Conservation (phyloP, 495 filamentous ascomycete species). For the Cenococcum geophilum region DNA sequence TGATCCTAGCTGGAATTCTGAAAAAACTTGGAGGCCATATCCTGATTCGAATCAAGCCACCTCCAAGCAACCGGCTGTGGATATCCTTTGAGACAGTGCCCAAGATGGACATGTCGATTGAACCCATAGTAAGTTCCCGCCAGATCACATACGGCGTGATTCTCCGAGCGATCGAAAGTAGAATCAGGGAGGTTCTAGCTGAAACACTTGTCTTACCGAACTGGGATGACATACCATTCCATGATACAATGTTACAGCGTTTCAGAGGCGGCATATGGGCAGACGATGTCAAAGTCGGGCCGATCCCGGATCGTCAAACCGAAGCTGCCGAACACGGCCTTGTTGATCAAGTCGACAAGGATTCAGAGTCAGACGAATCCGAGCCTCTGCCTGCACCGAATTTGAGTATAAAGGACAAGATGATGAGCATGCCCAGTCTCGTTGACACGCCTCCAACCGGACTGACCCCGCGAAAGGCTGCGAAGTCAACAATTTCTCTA, state of each 20-base stretch:
- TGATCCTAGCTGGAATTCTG: slow-evolving; percentile 79
- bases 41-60: slow-evolving; percentile 82
- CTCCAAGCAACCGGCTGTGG: slow-evolving; percentile 92
- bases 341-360: slow-evolving; percentile 52
- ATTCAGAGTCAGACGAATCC: slow-evolving; percentile 34
- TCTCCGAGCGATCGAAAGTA: slow-evolving; percentile 83
- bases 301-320: neutral
- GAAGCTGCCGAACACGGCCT: slow-evolving; percentile 42
- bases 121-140: slow-evolving; percentile 89
- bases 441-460: slow-evolving; percentile 3
- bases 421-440: slow-evolving; percentile 8
- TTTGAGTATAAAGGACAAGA: slow-evolving; percentile 2
- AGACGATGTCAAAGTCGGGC: slow-evolving; percentile 39
- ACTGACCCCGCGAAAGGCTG: neutral
- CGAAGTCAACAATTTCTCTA: neutral
- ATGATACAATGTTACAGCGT: slow-evolving; percentile 63
- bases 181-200: slow-evolving; percentile 85
- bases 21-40: slow-evolving; percentile 81
- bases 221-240: slow-evolving; percentile 93
- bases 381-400: slow-evolving; percentile 1
- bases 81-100: slow-evolving; percentile 88
- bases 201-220: slow-evolving; percentile 91
- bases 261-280: slow-evolving; percentile 90
- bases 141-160: slow-evolving; percentile 93
- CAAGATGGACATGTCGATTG: slow-evolving; percentile 83